phyloP scores from a whole-genome alignment of 1,284 basidiomycete species.

The Puccinia triticina region DNA sequence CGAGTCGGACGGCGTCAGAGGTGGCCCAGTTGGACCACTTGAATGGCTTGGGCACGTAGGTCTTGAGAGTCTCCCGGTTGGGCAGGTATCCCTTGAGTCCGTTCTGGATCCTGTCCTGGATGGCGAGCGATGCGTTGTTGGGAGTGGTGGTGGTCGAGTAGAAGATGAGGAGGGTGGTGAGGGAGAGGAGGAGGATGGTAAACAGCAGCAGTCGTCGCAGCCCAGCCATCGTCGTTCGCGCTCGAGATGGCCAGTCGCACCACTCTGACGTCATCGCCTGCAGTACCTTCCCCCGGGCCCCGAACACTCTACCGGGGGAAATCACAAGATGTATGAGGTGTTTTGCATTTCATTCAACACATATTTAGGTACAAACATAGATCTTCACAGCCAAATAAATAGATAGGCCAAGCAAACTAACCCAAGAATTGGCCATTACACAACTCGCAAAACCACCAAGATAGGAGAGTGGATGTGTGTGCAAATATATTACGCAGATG shows the following conservation, averaged over 20 bases:
- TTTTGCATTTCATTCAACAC: background rate
- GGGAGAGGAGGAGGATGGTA: slow-evolving; percentile 7
- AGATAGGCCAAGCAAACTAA: background rate
- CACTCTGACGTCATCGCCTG: no score
- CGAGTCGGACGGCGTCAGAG: slow-evolving; percentile 28
- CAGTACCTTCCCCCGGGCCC: no score
- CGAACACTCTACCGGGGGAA: background rate
- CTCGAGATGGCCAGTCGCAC: background rate
- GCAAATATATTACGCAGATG: no score
- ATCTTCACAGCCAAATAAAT: no score
- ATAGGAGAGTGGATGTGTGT: no score
- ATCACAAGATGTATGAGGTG: no score
- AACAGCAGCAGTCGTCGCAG: slow-evolving; percentile 9
- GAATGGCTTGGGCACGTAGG: slow-evolving; percentile 37
- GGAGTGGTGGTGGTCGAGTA: background rate
- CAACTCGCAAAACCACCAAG: background rate
- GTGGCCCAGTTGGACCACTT: slow-evolving; percentile 49
- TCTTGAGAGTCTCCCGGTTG: slow-evolving; percentile 24
- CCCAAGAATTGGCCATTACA: no score
- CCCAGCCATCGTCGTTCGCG: background rate
- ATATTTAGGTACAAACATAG: background rate
- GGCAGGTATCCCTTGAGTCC: slow-evolving; percentile 32
- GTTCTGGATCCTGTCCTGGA: slow-evolving; percentile 15
- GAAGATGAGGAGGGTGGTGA: slow-evolving; percentile 14
- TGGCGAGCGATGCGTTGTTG: background rate